Conservation (phyloP, 164 flowering plant species). For the Tinospora cordifolia region DNA sequence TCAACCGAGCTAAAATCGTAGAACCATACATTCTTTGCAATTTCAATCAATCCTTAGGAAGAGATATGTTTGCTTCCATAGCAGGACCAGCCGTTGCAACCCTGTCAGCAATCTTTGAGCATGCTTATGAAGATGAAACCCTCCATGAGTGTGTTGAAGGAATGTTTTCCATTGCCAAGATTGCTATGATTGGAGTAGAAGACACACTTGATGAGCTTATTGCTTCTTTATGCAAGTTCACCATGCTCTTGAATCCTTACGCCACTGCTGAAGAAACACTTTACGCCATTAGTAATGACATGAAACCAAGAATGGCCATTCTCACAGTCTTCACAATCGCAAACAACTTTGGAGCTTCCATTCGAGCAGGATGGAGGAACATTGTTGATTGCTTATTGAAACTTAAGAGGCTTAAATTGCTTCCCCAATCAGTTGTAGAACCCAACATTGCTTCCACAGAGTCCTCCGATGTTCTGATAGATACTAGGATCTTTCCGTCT, state of each 20-base stretch:
- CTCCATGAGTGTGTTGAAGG: constrained; percentile 75
- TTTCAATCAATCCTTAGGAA: constrained; percentile 43
- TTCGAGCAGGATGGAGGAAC: constrained; percentile 83
- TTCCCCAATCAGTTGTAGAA: constrained; percentile 73
- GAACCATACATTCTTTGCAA: constrained; percentile 39
- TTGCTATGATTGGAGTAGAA: constrained; percentile 59
- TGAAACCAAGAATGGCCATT: constrained; percentile 82
- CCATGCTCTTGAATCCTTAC: constrained; percentile 76
- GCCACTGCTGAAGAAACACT: constrained; percentile 84
- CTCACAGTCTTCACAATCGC: constrained; percentile 84
- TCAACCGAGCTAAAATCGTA: constrained; percentile 40
- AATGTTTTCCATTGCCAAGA: constrained; percentile 53
- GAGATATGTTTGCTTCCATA: constrained; percentile 81
- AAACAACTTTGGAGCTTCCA: constrained; percentile 53
- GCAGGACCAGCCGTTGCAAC: constrained; percentile 79
- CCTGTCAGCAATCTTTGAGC: constrained; percentile 70
- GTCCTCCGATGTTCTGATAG: constrained; percentile 21
- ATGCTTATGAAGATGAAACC: constrained; percentile 67
- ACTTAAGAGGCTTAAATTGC: constrained; percentile 68
- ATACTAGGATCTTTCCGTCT: constrained; percentile 25
- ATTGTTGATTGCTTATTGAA: constrained; percentile 79
- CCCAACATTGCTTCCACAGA: constrained; percentile 30
- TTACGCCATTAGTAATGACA: constrained; percentile 61
- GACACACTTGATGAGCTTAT: constrained; percentile 82
- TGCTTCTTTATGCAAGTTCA: constrained; percentile 75